phyloP scores from a whole-genome alignment of 2,329 filamentous ascomycete species.

The Neofusicoccum parvum region DNA sequence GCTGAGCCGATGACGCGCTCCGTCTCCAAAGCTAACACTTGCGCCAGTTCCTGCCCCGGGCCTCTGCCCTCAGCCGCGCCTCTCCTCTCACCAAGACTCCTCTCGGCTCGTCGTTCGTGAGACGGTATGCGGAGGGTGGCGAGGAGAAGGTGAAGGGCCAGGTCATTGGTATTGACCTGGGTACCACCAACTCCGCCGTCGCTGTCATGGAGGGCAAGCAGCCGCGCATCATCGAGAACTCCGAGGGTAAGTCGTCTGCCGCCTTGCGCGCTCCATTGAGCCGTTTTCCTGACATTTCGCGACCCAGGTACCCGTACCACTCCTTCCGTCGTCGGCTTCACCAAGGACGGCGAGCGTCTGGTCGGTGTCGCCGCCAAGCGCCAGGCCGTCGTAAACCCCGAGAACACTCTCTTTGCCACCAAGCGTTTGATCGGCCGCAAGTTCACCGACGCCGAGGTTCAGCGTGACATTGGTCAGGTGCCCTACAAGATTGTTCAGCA shows the following conservation, averaged over 20 bases:
- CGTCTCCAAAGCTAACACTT: not conserved
- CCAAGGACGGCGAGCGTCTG: constrained; percentile 91
- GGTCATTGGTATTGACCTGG: constrained; percentile 98
- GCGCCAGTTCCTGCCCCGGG: constrained; percentile 67
- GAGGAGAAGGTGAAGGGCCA: constrained; percentile 86
- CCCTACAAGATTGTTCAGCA: constrained; percentile 99
- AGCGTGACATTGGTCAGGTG: constrained; percentile 96
- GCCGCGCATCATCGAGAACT: constrained; percentile 96
- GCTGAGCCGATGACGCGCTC: constrained; percentile 11
- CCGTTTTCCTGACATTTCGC: constrained; percentile 23
- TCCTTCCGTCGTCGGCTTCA: constrained; percentile 92
- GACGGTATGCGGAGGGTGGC: constrained; percentile 71
- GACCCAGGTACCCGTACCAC: constrained; percentile 78
- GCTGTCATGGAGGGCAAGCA: constrained; percentile 97
- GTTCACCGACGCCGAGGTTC: constrained; percentile 90
- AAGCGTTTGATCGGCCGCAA: constrained; percentile 99
- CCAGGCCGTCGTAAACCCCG: constrained; percentile 96
- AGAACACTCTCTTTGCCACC: constrained; percentile 97
- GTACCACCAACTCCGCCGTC: constrained; percentile 97
- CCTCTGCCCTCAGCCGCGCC: constrained; percentile 69
- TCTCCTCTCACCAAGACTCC: constrained; percentile 69
- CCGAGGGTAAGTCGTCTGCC: constrained; percentile 68
- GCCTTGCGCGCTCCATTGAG: constrained; percentile 1
- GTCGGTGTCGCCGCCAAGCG: constrained; percentile 98
- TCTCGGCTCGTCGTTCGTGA: constrained; percentile 70